phyloP scores from a whole-genome alignment of 345 rosid species.

The Hibiscus mutabilis region DNA sequence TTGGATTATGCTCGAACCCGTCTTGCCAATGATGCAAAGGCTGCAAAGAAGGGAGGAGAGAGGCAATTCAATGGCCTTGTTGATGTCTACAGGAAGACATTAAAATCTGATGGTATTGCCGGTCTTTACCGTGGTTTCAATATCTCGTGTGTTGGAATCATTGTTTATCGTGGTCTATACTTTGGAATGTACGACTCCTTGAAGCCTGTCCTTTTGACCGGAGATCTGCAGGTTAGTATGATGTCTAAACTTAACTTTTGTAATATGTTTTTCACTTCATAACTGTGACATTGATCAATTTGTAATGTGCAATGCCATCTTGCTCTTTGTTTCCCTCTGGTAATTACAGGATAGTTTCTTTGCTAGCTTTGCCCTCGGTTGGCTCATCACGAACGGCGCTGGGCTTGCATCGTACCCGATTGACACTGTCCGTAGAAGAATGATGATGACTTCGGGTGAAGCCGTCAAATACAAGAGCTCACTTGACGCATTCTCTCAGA shows the following conservation, averaged over 20 bases:
- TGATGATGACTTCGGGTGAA: conserved; percentile 1
- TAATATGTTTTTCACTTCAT: background rate
- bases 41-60: conserved; percentile 1
- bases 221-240: conserved; percentile 44
- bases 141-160: background rate
- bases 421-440: conserved; percentile 1
- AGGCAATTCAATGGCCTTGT: conserved; percentile 5
- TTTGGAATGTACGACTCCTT: background rate
- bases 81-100: conserved; percentile 3
- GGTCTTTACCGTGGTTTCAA: conserved; percentile 1
- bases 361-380: conserved; percentile 1
- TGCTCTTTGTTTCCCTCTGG: conserved; percentile 3
- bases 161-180: background rate
- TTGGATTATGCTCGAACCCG: conserved; percentile 1
- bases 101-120: background rate
- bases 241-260: background rate
- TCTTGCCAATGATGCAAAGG: conserved; percentile 1
- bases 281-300: background rate
- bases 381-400: background rate
- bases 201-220: conserved; percentile 32
- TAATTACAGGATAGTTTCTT: conserved; percentile 63
- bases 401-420: background rate
- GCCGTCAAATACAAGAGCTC: conserved; percentile 1
- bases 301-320: background rate
- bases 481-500: background rate